Evolutionary conservation across 2,329 filamentous ascomycete genomes (phyloP), one percentile per base, ranked within the genome.

Genomic region (Metarhizium anisopliae): DNA sequence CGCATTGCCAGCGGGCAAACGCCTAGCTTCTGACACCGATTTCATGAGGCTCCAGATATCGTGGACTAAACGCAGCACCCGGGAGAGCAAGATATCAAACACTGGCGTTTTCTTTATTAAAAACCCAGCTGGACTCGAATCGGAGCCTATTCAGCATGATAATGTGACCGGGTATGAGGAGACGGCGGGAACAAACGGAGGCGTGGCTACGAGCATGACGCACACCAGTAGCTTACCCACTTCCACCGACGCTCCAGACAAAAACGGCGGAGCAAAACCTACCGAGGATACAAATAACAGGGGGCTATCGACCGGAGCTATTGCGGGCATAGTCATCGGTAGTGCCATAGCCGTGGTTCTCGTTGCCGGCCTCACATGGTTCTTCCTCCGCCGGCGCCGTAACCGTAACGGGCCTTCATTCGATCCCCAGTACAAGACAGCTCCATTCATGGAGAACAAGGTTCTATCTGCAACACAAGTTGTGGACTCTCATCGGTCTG

Each of bases 261-360:
- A 2, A 42, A 16, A 18, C 13, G 14, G 40, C 40, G 6, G 6
- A 18, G 14, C 40, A 18, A 18, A 38, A 25, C n/a, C 16, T 10
- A 50, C 32, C 20, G 32, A 10, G 6, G 29, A 6, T 8, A 3
- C 42, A 29, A 30, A n/a, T 29, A 20, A 6, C 25, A 16, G 11
- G 16, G 64, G 69, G 2, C 67, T 79, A 3, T 65, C 70, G 3
- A 67, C 64, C 0, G 77, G 75, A 29, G 75, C 75, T 54, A 75
- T 74, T 40, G 73, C 71, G 18, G 77, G 78, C 47, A 78, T 80
- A 40, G 76, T 70, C 32, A 68, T 79, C 2, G 77, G 70, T 6
- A 67, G 67, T 47, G 67, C 65, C 10, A 58, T 74, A 4, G 68
- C 67, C 6, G 70, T 69, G 13, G 63, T 80, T 6, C 62, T 72